Evolutionary conservation across 1,284 basidiomycete genomes (phyloP), one percentile per base, ranked within the genome.

Genomic region (Rhodofomes roseus): DNA sequence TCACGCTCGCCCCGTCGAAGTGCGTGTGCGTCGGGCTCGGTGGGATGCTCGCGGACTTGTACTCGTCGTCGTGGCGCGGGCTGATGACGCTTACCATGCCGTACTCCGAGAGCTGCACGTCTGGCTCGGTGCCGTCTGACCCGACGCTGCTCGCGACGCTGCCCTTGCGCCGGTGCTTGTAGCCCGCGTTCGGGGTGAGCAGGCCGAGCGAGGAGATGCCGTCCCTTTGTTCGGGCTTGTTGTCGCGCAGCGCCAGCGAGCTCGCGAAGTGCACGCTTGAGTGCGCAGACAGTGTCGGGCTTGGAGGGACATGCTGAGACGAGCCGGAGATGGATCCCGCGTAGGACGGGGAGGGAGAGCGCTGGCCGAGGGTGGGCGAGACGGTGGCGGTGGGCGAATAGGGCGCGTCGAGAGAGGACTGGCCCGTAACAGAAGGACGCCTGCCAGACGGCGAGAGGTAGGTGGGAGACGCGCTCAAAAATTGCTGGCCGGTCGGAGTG

Each of bases 221-320:
- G 40, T 74, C 78, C 25, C 75, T 76, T 20, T 81, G 80, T 14
- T 88, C 83, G 0, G 90, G 92, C 53, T 83, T 78, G 70, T 93
- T 93, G 53, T 88, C 81, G 36, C 93, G 81, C 46, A 94, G 71
- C 1, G 82, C 81, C 4, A 87, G 70, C 5, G 87, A 77, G 1
- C 82, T 84, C 0, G 79, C 75, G 62, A 86, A 89, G 44, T 83
- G 81, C 0, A 81, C 79, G 0, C 82, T 83, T 2, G 86, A 89
- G 37, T 76, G 79, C 1, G 79, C 81, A 0, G 90, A 90, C 11
- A 90, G 77, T 0, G 90, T 90, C 1, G 89, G 89, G 0, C 89
- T 91, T 0, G 89, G 87, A 0, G 88, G 89, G 0, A 74, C 72
- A 41, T 58, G 66, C 4, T 66, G 44, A 1, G 70, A 74, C 4